Evolutionary conservation across 1,284 basidiomycete species (phyloP), one percentile per base, ranked within the genome.

Genomic region (Papiliotrema terrestris): DNA sequence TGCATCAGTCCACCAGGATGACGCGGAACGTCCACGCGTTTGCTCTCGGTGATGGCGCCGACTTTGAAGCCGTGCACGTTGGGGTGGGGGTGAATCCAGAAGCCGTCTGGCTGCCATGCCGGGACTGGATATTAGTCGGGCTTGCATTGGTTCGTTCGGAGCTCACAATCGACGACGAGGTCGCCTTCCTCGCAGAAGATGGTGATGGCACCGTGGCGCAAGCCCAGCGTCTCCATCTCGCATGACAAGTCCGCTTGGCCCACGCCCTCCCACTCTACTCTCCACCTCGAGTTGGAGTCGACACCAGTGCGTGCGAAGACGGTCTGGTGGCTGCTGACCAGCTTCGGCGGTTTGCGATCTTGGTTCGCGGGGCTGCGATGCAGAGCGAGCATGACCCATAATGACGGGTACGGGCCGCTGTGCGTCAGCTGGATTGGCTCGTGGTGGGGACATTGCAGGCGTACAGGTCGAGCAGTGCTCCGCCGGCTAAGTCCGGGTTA

Each of bases 351-450:
- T 9, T 78, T 75, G 37, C 72, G 66, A 54, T 83, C 79, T 74
- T 91, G 90, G 38, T 80, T 73, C 66, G 71, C 72, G 51, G 88
- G 85, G 71, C 90, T 82, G 64, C 91, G 89, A 71, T 87, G 91
- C n/a, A 92, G 78, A 0, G 82, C 80, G 29, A 90, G 79, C 68
- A 90, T 86, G 6, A 87, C 86, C 89, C 89, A 91, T 60, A 91
- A 81, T 57, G 89, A 79, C 2, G 88, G 88, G 74, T 92, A 91
- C 14, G 89, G 87, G 0, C 88, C 88, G 60, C 87, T 88, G 55
- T 19, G 5, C 17, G 29, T 55, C 42, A 54, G 45, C 38, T 48
- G 20, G 19, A 42, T 8, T 11, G 17, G 3, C 5, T 13, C 37
- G 23, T 15, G 13, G 3, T 25, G 67, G 15, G 39, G 4, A 5